These are phyloP conservation scores for Xylaria cubensis DNA, from an alignment of 495 filamentous ascomycete species.

Conservation along the genomic window DNA sequence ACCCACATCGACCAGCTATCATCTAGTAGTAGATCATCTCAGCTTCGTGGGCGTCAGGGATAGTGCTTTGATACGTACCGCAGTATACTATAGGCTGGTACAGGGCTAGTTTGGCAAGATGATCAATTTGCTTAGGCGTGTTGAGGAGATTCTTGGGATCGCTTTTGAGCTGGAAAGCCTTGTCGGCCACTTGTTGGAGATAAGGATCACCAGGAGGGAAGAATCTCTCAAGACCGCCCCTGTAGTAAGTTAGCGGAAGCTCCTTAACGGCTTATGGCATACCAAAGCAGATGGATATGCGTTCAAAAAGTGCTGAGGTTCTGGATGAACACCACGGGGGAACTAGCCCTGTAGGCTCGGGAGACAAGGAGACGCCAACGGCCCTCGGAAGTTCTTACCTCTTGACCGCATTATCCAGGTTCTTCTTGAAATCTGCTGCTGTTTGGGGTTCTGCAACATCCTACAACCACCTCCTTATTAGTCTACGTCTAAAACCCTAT, in stretches of 20 bases:
- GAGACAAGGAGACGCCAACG: not conserved
- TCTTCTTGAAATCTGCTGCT: conserved; percentile 17
- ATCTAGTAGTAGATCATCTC: not conserved
- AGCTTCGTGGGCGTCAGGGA: not conserved
- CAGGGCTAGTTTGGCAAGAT: conserved; percentile 10
- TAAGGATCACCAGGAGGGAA: conserved; percentile 17
- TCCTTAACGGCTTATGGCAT: not conserved
- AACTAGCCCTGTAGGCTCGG: too few relatives aligned
- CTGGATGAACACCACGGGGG: not conserved
- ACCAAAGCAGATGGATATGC: not conserved
- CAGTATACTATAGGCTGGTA: conserved; percentile 20
- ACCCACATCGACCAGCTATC: conserved; percentile 23
- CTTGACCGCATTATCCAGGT: conserved; percentile 13
- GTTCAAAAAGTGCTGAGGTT: not conserved
- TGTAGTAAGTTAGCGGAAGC: not conserved
- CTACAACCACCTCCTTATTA: not conserved
- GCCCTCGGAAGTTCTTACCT: not conserved
- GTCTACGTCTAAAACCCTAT: not conserved
- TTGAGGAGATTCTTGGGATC: conserved; percentile 13
- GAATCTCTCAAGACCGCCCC: conserved; percentile 14
- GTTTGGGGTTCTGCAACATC: conserved; percentile 15
- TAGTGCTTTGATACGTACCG: not conserved
- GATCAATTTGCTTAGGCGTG: not conserved
- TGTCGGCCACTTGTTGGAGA: conserved; percentile 18
- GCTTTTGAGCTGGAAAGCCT: conserved; percentile 13